Evolutionary conservation across 306 rosid genomes (phyloP), one percentile per base, ranked within the genome.

Genomic region (Casuarina equisetifolia): DNA sequence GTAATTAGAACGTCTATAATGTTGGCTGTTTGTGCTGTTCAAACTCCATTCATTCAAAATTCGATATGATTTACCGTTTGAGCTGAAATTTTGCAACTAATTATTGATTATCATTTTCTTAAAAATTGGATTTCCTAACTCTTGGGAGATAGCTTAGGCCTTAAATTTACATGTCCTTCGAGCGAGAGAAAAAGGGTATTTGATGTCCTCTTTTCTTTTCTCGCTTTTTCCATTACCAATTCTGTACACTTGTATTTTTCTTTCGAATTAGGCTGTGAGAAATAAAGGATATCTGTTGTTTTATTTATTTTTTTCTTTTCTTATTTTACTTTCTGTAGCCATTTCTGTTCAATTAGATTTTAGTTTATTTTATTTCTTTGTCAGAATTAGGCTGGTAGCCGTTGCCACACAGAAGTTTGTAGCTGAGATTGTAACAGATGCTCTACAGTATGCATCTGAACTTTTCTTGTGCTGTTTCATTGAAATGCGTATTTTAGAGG

Each of bases 321-420:
- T 19, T 71, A 17, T 11, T 25, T 53, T 70, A 20, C 69, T 74
- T 64, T 75, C 52, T 39, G 4, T 19, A 44, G 5, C 44, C 17
- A 32, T 76, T 73, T 1, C 4, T 74, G 75, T 61, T 6, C 11
- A 16, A 16, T 69, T 83, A 78, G 74, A 67, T 17, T 43, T 11
- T 62, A 9, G 53, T 74, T 69, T 35, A 73, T 3, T 6, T 53
- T 54, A 3, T 32, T 68, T 39, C 83, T 53, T 25, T 25, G 32
- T 69, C 91, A 92, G 96, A 86, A 89, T 90, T 74, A 89, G 97
- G 78, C 80, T 90, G 70, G 96, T 92, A 53, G 97, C 93, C 61
- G 93, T 90, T 78, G 97, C 97, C 73, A 89, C 93, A 6, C 96
- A 92, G 86, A 92, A 90, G 84, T 92, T 92, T 85, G 96, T 92